Evolutionary conservation across 1,139 yeast genomes (phyloP), one percentile per base, ranked within the genome.

Genomic region (Candida sp.): DNA sequence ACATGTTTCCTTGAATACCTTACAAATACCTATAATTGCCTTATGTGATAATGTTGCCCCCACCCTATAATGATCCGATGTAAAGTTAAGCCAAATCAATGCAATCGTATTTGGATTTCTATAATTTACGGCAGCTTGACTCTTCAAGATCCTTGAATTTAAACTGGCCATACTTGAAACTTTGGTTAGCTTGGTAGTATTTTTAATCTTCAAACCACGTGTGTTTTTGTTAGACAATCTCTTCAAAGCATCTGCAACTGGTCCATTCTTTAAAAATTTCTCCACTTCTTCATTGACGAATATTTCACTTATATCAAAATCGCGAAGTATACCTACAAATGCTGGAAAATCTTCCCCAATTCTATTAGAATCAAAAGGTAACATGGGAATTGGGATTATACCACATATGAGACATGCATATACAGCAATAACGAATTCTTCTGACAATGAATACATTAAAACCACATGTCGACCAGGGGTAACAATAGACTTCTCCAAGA

Each of bases 1-100:
- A 55, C 96, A 87, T 0, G 98, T 91, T 58, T 93, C 98, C 55
- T 93, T 93, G 57, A 90, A 80, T 11, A 88, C 86, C 55, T 91
- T 89, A 61, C 97, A 90, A 61, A 88, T 79, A 1, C 90, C 84
- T 57, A 93, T 64, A 11, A 93, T 70, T 38, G 81, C 77, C 35
- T 73, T 70, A 58, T 87, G 95, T 33, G 81, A 70, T 45, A 84
- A 63, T n/a, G 74, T 71, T 2, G 86, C 84, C 0, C 87, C 88
- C 1, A 80, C 75, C 49, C 88, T 72, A 35, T 81, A 75, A 54
- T 86, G 87, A 56, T 89, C 96, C 0, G 91, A 74, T 0, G 88
- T 79, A 73, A 84, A 84, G 53, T 79, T 77, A 30, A 84, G 60
- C 84, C 90, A 80, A 0, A 86, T 75, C 50, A 85, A 52, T 0